Evolutionary conservation across 83 land plant genomes (phyloP).

Genomic region (Diphasiastrum complanatum): DNA sequence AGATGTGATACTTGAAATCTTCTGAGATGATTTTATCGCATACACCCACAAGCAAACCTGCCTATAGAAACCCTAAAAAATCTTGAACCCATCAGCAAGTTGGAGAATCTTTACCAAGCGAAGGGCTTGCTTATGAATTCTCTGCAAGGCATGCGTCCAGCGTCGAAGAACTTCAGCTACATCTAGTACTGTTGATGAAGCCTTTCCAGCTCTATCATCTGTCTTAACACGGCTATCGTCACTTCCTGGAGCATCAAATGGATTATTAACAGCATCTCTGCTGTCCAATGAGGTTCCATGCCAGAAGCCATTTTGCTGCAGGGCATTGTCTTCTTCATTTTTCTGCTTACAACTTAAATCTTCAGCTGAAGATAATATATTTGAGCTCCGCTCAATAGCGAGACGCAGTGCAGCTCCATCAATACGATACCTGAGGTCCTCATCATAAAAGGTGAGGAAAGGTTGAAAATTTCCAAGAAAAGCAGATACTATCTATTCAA

Average conservation of each 20-base stretch:
- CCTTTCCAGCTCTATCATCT: constrained; percentile 71
- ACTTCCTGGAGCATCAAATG: constrained; percentile 21
- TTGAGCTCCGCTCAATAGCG: constrained; percentile 76
- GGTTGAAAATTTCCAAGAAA: neutral
- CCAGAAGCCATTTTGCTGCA: neutral
- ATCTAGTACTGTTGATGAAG: constrained; percentile 57
- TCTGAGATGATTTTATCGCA: too few relatives aligned
- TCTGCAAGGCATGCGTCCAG: constrained; percentile 99
- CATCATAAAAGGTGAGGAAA: neutral
- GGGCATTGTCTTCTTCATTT: constrained; percentile 22
- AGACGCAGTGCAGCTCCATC: constrained; percentile 87
- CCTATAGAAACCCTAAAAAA: constrained; percentile 3
- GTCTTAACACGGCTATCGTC: constrained; percentile 35
- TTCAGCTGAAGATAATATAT: constrained; percentile 21
- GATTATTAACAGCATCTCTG: neutral
- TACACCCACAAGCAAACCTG: too few relatives aligned
- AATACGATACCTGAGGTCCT: constrained; percentile 66
- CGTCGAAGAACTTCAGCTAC: constrained; percentile 90
- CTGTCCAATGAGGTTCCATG: neutral
- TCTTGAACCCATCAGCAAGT: neutral
- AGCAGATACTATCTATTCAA: neutral
- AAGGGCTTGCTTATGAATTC: constrained; percentile 93
- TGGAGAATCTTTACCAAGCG: constrained; percentile 46
- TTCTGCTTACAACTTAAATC: constrained; percentile 3
- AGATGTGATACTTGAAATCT: too few relatives aligned